Conservation (phyloP, 2,329 filamentous ascomycete genomes). For the Thielaviopsis musarum region DNA sequence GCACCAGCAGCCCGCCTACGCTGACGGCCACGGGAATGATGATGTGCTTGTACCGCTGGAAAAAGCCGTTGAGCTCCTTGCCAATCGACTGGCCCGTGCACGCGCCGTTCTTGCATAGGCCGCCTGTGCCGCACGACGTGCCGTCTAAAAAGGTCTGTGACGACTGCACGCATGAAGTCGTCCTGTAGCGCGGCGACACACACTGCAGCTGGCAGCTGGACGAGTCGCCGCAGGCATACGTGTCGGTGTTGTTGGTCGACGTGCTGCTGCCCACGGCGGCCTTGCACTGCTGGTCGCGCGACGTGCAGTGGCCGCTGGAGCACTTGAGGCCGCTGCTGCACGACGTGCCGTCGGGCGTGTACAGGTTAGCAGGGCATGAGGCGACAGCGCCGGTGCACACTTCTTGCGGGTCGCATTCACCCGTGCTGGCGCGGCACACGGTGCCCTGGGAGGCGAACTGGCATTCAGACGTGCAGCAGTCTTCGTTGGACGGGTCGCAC, state of each 20-base stretch:
- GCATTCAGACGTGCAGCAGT: conserved; percentile 56
- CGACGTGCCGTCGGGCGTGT: conserved; percentile 47
- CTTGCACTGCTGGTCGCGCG: conserved; percentile 75
- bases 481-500: conserved; percentile 69
- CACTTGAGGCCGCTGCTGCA: conserved; percentile 63
- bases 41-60: conserved; percentile 58
- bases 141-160: conserved; percentile 91
- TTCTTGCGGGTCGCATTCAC: conserved; percentile 73
- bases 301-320: conserved; percentile 88
- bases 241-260: conserved; percentile 58
- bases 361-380: conserved; percentile 57
- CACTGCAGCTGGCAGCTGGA: conserved; percentile 61
- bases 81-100: conserved; percentile 56
- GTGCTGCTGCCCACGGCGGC: conserved; percentile 63
- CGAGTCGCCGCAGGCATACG: conserved; percentile 49
- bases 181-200: conserved; percentile 48
- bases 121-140: conserved; percentile 66
- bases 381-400: conserved; percentile 58
- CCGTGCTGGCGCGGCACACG: conserved; percentile 65
- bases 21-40: conserved; percentile 64
- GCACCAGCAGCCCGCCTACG: conserved; percentile 54
- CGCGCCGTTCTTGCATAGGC: conserved; percentile 59
- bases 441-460: conserved; percentile 49
- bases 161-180: conserved; percentile 52
- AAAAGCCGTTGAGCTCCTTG: conserved; percentile 59